phyloP scores from a whole-genome alignment of 2,329 filamentous ascomycete genomes.

The Pseudocercospora macadamiae region DNA sequence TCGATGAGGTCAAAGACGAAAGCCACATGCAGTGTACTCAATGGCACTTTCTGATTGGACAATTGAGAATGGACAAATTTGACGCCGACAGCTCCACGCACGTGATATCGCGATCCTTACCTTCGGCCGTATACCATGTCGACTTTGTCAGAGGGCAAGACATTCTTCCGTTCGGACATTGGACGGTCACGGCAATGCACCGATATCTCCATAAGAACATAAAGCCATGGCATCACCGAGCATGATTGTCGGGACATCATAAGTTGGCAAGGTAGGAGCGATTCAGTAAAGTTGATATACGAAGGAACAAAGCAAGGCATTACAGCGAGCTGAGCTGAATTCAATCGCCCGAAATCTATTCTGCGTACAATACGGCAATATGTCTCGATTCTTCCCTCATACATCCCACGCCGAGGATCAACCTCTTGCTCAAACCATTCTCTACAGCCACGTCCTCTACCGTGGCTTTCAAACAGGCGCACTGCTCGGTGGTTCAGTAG shows the following conservation, averaged over 20 bases:
- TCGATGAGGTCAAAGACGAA: background rate
- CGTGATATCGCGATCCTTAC: background rate
- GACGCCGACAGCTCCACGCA: background rate
- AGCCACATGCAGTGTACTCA: background rate
- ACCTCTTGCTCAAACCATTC: conserved; percentile 56
- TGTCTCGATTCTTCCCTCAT: conserved; percentile 62
- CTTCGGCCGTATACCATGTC: background rate
- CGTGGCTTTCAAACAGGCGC: conserved; percentile 59
- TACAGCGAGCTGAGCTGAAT: background rate
- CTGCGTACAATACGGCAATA: too few relatives aligned
- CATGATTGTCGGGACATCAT: background rate
- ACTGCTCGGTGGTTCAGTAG: conserved; percentile 47
- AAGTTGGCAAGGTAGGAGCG: background rate
- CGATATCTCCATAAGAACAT: background rate
- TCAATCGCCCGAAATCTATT: too few relatives aligned
- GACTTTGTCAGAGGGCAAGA: background rate
- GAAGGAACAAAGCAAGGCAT: background rate
- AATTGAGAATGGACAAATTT: too few relatives aligned
- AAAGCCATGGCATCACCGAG: background rate
- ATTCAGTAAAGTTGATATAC: background rate
- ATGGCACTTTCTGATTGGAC: background rate
- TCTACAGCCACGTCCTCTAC: conserved; percentile 62
- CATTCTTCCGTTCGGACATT: background rate
- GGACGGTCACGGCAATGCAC: background rate
- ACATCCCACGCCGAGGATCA: conserved; percentile 66